phyloP scores from a whole-genome alignment of 106 monocot species.

The Dendrobium chrysotoxum region DNA sequence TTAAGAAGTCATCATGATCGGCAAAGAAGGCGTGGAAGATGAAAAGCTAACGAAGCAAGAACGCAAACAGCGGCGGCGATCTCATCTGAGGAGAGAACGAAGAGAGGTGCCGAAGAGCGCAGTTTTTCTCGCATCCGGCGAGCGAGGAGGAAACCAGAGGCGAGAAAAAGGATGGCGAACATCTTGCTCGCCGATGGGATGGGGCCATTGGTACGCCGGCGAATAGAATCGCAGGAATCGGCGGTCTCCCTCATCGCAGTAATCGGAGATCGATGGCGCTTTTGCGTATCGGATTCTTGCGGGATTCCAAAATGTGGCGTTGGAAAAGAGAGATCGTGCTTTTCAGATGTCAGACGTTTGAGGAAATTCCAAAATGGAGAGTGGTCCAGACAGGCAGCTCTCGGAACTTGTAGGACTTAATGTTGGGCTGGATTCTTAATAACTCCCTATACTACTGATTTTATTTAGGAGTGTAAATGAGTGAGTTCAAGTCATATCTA shows the following conservation, averaged over 20 bases:
- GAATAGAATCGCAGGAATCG: background rate
- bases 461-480: too few relatives aligned
- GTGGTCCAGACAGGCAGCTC: too few relatives aligned
- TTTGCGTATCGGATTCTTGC: too few relatives aligned
- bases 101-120: slow-evolving; percentile 8
- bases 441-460: too few relatives aligned
- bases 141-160: slow-evolving; percentile 10
- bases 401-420: too few relatives aligned
- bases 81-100: slow-evolving; percentile 9
- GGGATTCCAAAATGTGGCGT: too few relatives aligned
- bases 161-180: slow-evolving; percentile 14
- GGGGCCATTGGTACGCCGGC: background rate
- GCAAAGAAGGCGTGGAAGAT: slow-evolving; percentile 3
- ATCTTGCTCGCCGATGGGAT: slow-evolving; percentile 15
- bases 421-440: too few relatives aligned
- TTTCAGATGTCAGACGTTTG: too few relatives aligned
- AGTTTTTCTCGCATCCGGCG: slow-evolving; percentile 6
- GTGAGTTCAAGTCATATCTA: too few relatives aligned
- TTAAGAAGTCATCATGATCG: background rate
- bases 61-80: slow-evolving; percentile 11
- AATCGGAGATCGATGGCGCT: too few relatives aligned
- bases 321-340: too few relatives aligned
- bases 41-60: slow-evolving; percentile 8
- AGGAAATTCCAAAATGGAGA: background rate
- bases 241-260: background rate